These are phyloP conservation scores for Hericium coralloides DNA, from an alignment of 768 basidiomycete species.

Conservation along the genomic window DNA sequence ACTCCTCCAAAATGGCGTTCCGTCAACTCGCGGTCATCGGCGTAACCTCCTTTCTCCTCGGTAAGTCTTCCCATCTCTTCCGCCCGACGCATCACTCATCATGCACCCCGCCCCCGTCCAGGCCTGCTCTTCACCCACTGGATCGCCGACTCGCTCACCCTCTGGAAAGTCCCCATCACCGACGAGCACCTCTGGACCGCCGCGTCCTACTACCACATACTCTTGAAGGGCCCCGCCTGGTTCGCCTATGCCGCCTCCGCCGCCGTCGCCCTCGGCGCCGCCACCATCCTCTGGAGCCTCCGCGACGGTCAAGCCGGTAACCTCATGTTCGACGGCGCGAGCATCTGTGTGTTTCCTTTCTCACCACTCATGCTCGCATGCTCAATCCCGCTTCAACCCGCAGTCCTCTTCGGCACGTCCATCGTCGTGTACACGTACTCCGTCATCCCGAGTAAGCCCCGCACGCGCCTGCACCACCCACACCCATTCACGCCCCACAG, in stretches of 20 bases:
- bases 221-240: slow-evolving; percentile 54
- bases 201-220: slow-evolving; percentile 72
- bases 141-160: slow-evolving; percentile 87
- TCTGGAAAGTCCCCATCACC: slow-evolving; percentile 82
- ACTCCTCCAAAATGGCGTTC: slow-evolving; percentile 33
- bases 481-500: slow-evolving; percentile 25
- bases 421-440: slow-evolving; percentile 63
- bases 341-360: slow-evolving; percentile 54
- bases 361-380: not conserved
- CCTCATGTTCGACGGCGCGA: slow-evolving; percentile 88
- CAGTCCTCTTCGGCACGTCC: slow-evolving; percentile 74
- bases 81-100: slow-evolving; percentile 1
- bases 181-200: slow-evolving; percentile 79
- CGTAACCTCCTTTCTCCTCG: slow-evolving; percentile 73
- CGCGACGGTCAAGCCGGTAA: slow-evolving; percentile 72
- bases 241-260: slow-evolving; percentile 49
- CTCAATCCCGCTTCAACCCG: not conserved
- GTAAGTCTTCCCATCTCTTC: slow-evolving; percentile 28
- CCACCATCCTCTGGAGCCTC: slow-evolving; percentile 71
- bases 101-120: slow-evolving; percentile 26
- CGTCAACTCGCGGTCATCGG: slow-evolving; percentile 69
- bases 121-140: slow-evolving; percentile 82
- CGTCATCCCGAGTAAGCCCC: slow-evolving; percentile 67
- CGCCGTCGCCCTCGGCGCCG: slow-evolving; percentile 49
- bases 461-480: not conserved